Evolutionary conservation across 1,139 yeast genomes (phyloP).

Genomic region (Sugiyamaella castrensis): DNA sequence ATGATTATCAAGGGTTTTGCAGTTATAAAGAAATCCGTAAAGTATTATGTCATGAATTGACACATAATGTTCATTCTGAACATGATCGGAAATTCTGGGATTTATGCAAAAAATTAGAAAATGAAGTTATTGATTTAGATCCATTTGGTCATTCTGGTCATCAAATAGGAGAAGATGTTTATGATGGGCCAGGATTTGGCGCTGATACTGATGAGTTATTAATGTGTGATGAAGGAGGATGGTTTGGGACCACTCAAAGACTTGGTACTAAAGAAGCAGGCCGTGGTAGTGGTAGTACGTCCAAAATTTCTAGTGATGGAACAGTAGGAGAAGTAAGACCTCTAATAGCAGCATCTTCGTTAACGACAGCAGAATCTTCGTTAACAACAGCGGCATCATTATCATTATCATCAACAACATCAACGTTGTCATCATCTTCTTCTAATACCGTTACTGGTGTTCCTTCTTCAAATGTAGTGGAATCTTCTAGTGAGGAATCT

Average conservation of each 20-base stretch:
- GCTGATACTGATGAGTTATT: slow-evolving; percentile 22
- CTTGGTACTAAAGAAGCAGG: slow-evolving; percentile 17
- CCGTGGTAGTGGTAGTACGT: slow-evolving; percentile 2
- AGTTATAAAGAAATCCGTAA: slow-evolving; percentile 37
- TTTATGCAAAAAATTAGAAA: slow-evolving; percentile 36
- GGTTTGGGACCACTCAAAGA: slow-evolving; percentile 29
- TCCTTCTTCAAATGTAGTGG: neutral
- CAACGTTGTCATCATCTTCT: no score
- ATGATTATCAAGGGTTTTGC: slow-evolving; percentile 41
- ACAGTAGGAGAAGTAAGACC: no score
- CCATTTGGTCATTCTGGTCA: slow-evolving; percentile 32
- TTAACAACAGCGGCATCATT: neutral
- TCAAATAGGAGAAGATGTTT: slow-evolving; percentile 25
- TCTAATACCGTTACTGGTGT: no score
- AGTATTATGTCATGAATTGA: slow-evolving; percentile 42
- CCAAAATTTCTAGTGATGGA: neutral
- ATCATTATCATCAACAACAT: neutral
- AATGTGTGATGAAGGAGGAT: slow-evolving; percentile 32
- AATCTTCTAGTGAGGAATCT: neutral
- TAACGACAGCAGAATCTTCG: neutral
- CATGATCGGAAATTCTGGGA: slow-evolving; percentile 41
- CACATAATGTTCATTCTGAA: slow-evolving; percentile 40
- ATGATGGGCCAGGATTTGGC: slow-evolving; percentile 26
- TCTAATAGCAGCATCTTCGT: neutral
- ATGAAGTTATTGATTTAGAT: slow-evolving; percentile 37